Evolutionary conservation across 495 filamentous ascomycete genomes (phyloP), one percentile per base, ranked within the genome.

Genomic region (Monascus purpureus): DNA sequence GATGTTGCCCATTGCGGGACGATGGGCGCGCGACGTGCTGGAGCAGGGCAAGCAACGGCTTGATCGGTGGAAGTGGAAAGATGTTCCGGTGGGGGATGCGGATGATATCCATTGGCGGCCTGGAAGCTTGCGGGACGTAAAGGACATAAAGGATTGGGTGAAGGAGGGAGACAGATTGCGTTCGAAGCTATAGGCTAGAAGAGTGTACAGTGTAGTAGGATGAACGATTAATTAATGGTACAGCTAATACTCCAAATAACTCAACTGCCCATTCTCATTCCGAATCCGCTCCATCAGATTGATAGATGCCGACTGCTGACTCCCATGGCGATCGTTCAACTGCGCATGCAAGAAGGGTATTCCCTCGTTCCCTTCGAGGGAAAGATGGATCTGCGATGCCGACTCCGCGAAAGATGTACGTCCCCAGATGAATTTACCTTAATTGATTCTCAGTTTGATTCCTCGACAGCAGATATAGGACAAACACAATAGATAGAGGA

Each of bases 1-100:
- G 49, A 63, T 64, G 56, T 30, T 66, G 12, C 64, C 62, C 8
- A 49, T 57, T 13, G 33, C 60, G 30, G 63, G 63, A 1, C 36
- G 45, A 23, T 59, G 22, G 22, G 22, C n/a, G 22, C 7, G 7
- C 22, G 22, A 25, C 53, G 25, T 59, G 17, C 17, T 50, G 14
- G 31, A 46, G 6, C 27, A 16, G 1, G 31, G 37, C 8, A 15
- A 36, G 29, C 51, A 55, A 29, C 28, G 26, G 16, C 17, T 29
- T 11, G n/a, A 37, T 13, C 49, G 47, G 24, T 55, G 51, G 51
- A 37, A 39, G 32, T 52, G 50, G 50, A 29, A 30, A 11, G 16
- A 6, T 25, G 7, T n/a, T n/a, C n/a, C 22, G 22, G 22, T n/a
- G 22, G 22, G 22, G n/a, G 22, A n/a, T n/a, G n/a, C n/a, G n/a